Evolutionary conservation across 139 green algal species (phyloP).

Genomic region (Medakamo hakoo): DNA sequence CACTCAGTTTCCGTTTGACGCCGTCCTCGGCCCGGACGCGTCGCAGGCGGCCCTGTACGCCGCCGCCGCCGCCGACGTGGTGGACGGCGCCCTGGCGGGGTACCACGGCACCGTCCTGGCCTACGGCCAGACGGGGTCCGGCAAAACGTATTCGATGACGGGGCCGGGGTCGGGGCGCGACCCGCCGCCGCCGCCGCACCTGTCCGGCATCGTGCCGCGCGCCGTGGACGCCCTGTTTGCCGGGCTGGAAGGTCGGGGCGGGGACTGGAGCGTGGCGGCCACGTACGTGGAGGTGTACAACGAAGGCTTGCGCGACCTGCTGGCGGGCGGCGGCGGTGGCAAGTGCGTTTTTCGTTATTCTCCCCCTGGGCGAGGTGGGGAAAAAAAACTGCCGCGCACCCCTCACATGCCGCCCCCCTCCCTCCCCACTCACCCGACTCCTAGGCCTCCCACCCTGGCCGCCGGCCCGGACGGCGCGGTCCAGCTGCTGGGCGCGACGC

Average conservation of each 20-base stretch:
- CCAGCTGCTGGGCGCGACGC: conserved; percentile 23
- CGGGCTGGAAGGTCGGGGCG: neutral
- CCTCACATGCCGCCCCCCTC: conserved; percentile 62
- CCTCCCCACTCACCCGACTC: conserved; percentile 34
- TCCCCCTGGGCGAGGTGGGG: too few species aligned
- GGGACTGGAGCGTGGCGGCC: conserved; percentile 1
- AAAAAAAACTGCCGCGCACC: conserved; percentile 2
- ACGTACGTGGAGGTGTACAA: conserved; percentile 34
- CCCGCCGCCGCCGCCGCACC: too few species aligned
- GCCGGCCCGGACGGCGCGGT: neutral
- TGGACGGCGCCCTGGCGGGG: conserved; percentile 55
- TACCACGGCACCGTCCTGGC: conserved; percentile 76
- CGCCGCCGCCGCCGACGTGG: conserved; percentile 6
- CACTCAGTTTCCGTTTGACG: neutral
- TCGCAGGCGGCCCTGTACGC: neutral
- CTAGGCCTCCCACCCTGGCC: neutral
- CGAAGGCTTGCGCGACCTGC: conserved; percentile 22
- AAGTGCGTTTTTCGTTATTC: too few species aligned
- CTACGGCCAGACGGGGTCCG: conserved; percentile 58
- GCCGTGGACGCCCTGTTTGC: conserved; percentile 15
- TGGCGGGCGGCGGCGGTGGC: conserved; percentile 2
- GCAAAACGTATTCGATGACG: conserved; percentile 67
- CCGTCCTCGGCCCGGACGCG: neutral
- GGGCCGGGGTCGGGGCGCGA: neutral
- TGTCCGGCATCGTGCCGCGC: conserved; percentile 85